Conservation (phyloP, 1,284 basidiomycete genomes). For the Cryptococcus sp. region DNA sequence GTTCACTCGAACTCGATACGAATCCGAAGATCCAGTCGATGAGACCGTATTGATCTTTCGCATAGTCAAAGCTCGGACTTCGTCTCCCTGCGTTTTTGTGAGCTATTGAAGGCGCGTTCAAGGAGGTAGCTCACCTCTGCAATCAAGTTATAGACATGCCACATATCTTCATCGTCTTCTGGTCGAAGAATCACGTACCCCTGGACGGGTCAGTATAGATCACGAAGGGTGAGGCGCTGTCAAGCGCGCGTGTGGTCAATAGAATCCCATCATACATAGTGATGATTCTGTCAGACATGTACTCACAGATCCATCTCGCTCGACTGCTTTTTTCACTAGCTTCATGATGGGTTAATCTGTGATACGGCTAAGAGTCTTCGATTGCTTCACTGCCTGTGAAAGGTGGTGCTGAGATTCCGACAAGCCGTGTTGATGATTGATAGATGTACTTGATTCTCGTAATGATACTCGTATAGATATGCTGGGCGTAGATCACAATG, state of each 20-base stretch:
- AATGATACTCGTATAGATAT: too few relatives aligned
- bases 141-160: constrained; percentile 99
- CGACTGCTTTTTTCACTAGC: constrained; percentile 60
- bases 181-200: constrained; percentile 86
- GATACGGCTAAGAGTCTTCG: too few relatives aligned
- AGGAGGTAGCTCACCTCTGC: constrained; percentile 54
- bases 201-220: constrained; percentile 45
- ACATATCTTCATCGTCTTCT: constrained; percentile 98
- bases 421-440: too few relatives aligned
- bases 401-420: too few relatives aligned
- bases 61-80: constrained; percentile 81
- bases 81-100: constrained; percentile 60
- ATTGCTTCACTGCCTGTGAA: too few relatives aligned
- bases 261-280: too few relatives aligned
- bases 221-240: not conserved
- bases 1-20: constrained; percentile 76
- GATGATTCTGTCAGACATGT: not conserved
- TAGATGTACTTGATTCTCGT: too few relatives aligned
- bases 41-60: constrained; percentile 70
- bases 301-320: constrained; percentile 71
- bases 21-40: constrained; percentile 88
- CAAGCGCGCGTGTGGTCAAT: too few relatives aligned
- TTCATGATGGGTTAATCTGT: constrained; percentile 53
- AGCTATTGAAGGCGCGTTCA: not conserved
- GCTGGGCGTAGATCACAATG: too few relatives aligned